These are phyloP conservation scores for Mentha longifolia DNA, from an alignment of 257 asterid genomes.

Conservation along the genomic window DNA sequence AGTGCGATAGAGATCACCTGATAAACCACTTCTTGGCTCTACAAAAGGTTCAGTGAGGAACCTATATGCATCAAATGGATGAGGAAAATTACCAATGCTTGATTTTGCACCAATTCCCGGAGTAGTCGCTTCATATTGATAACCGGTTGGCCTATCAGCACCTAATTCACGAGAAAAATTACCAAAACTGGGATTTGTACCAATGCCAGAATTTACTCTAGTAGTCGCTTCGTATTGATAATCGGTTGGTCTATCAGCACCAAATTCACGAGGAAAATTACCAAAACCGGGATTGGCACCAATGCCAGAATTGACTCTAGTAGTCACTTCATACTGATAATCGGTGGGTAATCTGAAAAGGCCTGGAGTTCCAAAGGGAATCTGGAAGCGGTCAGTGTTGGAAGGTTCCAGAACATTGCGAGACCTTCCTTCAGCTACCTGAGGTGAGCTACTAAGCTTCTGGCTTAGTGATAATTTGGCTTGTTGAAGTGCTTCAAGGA, in stretches of 20 bases:
- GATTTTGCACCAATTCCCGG: constrained; percentile 13
- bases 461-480: constrained; percentile 67
- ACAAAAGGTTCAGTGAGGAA: constrained; percentile 37
- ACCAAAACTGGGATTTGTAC: constrained; percentile 29
- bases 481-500: constrained; percentile 65
- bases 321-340: constrained; percentile 43
- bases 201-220: constrained; percentile 22
- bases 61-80: constrained; percentile 33
- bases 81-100: constrained; percentile 34
- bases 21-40: constrained; percentile 39
- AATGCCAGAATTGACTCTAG: constrained; percentile 25
- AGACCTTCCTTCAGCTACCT: constrained; percentile 30
- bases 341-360: constrained; percentile 81
- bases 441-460: constrained; percentile 41
- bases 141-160: constrained; percentile 52
- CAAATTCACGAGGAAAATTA: constrained; percentile 38
- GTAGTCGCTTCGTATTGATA: constrained; percentile 45
- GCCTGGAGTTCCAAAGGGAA: constrained; percentile 57
- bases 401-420: constrained; percentile 36
- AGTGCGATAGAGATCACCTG: constrained; percentile 29
- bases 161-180: constrained; percentile 39
- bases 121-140: constrained; percentile 45
- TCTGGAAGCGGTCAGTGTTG: constrained; percentile 36
- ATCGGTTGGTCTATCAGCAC: constrained; percentile 53
- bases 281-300: constrained; percentile 31